phyloP scores from a whole-genome alignment of 140 eudicot species.

The Cichorium intybus region DNA sequence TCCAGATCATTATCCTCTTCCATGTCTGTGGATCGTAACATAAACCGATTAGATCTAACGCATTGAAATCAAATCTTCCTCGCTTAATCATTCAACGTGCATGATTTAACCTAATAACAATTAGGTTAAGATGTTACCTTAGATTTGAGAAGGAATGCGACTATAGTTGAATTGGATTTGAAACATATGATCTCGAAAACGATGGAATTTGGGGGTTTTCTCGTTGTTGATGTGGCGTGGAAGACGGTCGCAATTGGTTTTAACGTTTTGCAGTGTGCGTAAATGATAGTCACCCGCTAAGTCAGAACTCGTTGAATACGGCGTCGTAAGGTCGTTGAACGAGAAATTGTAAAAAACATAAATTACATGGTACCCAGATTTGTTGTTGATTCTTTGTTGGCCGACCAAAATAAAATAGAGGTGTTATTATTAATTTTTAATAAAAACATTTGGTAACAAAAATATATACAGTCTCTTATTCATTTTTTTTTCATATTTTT shows the following conservation, averaged over 20 bases:
- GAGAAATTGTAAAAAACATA: neutral
- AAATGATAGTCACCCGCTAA: conserved; percentile 20
- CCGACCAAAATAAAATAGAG: neutral
- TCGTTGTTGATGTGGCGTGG: conserved; percentile 22
- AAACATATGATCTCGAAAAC: conserved; percentile 17
- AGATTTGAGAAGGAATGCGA: conserved; percentile 19
- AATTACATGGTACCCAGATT: neutral
- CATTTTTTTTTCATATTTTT: too few species aligned
- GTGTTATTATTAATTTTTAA: neutral
- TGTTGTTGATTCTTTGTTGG: neutral
- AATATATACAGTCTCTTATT: too few species aligned
- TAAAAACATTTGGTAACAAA: neutral
- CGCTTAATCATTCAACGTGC: neutral
- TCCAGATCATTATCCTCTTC: conserved; percentile 51
- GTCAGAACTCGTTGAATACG: conserved; percentile 15
- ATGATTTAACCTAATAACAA: neutral
- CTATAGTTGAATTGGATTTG: conserved; percentile 30
- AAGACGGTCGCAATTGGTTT: conserved; percentile 29
- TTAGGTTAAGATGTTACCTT: conserved; percentile 30
- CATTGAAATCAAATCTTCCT: conserved; percentile 6
- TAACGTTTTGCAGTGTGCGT: conserved; percentile 12
- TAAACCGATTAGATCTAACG: conserved; percentile 41
- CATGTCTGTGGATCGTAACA: conserved; percentile 52
- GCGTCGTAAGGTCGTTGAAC: conserved; percentile 1
- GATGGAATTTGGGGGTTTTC: conserved; percentile 25